phyloP scores from a whole-genome alignment of 805 yeast species.

The Ogataea chonburiensis region DNA sequence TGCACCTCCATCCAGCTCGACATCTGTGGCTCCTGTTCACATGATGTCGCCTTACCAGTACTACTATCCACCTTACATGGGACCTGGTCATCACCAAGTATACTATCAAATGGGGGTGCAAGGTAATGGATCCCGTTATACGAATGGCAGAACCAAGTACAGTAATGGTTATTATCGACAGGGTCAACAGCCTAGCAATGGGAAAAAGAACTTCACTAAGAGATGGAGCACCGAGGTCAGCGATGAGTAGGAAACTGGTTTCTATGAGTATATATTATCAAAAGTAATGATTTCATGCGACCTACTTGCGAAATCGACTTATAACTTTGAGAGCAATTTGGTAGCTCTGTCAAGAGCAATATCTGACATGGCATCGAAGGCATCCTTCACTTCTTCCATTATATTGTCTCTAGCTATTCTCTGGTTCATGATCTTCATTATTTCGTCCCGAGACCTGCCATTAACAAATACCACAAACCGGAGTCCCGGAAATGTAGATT shows the following conservation, averaged over 20 bases:
- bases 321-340: slow-evolving; percentile 45
- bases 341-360: slow-evolving; percentile 76
- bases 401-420: slow-evolving; percentile 60
- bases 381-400: slow-evolving; percentile 56
- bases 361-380: slow-evolving; percentile 87
- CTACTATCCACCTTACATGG: slow-evolving; percentile 20
- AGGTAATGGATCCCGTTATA: slow-evolving; percentile 6
- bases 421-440: slow-evolving; percentile 59
- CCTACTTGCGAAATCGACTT: neutral
- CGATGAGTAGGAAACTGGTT: slow-evolving; percentile 1
- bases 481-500: slow-evolving; percentile 55
- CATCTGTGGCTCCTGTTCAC: slow-evolving; percentile 12
- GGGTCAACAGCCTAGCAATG: slow-evolving; percentile 3
- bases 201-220: slow-evolving; percentile 7
- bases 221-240: slow-evolving; percentile 7
- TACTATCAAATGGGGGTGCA: slow-evolving; percentile 13
- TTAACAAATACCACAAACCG: slow-evolving; percentile 87
- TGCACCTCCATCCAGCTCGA: slow-evolving; percentile 8
- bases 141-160: slow-evolving; percentile 13
- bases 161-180: slow-evolving; percentile 7
- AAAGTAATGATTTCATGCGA: slow-evolving; percentile 7
- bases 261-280: slow-evolving; percentile 6
- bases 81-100: slow-evolving; percentile 14
- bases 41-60: slow-evolving; percentile 18
- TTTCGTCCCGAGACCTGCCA: slow-evolving; percentile 65